phyloP scores from a whole-genome alignment of 73 alveolate species.

The Stentor coeruleus region DNA sequence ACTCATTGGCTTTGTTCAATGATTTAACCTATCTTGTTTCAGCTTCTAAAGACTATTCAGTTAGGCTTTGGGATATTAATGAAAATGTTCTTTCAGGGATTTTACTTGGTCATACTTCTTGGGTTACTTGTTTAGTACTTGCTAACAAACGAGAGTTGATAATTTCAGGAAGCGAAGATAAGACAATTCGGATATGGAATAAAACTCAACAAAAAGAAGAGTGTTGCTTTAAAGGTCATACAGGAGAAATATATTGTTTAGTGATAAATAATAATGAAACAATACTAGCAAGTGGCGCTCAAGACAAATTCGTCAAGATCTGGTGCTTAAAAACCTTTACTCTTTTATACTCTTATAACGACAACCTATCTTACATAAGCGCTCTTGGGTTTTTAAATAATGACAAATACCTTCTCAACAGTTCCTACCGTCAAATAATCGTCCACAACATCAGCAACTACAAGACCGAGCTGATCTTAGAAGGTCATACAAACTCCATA shows the following conservation, averaged over 20 bases:
- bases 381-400: background rate
- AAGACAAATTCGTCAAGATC: background rate
- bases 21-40: too few relatives aligned
- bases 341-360: background rate
- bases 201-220: background rate
- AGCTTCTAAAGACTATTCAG: background rate
- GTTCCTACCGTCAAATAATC: background rate
- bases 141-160: background rate
- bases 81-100: too few relatives aligned
- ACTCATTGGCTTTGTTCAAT: background rate
- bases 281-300: background rate
- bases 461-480: background rate
- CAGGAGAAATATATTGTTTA: background rate
- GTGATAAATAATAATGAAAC: background rate
- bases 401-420: background rate
- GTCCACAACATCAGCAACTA: background rate
- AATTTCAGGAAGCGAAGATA: background rate
- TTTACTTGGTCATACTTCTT: background rate
- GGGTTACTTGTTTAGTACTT: background rate
- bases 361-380: background rate
- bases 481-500: background rate
- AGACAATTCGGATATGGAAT: background rate
- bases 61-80: background rate
- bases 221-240: background rate
- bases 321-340: background rate